Conservation (phyloP, 2,329 filamentous ascomycete genomes). For the Penicillium corylophilum region DNA sequence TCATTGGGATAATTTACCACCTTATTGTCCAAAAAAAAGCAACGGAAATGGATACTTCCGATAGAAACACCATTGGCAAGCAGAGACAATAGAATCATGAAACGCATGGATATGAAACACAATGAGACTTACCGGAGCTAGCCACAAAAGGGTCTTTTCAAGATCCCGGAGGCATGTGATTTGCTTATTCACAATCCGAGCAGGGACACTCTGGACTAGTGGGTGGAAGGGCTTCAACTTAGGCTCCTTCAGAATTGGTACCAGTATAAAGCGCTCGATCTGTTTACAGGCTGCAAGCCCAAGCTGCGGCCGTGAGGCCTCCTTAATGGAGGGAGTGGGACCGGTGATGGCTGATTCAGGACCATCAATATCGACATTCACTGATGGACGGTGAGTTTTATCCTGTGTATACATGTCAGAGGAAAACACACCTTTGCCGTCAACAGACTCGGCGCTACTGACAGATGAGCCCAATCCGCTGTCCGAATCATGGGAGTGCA, state of each 20-base stretch:
- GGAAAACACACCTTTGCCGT: constrained; percentile 43
- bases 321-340: constrained; percentile 54
- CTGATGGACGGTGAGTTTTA: constrained; percentile 7
- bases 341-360: constrained; percentile 58
- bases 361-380: constrained; percentile 17
- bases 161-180: constrained; percentile 90
- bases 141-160: constrained; percentile 87
- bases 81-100: neutral
- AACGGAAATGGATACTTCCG: neutral
- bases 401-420: neutral
- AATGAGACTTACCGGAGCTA: constrained; percentile 79
- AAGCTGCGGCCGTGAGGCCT: constrained; percentile 57
- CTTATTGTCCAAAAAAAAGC: neutral
- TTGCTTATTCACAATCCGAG: constrained; percentile 76
- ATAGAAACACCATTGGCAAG: neutral
- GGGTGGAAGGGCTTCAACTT: constrained; percentile 76
- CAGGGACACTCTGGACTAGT: constrained; percentile 74
- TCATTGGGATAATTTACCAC: neutral
- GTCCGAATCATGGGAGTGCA: constrained; percentile 67
- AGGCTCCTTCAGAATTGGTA: constrained; percentile 72
- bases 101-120: neutral
- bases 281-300: constrained; percentile 69
- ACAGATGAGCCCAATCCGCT: constrained; percentile 86
- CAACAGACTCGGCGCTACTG: constrained; percentile 55
- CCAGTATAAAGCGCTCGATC: constrained; percentile 76